These are phyloP conservation scores for Coffea eugenioides DNA, from an alignment of 257 asterid species.

Conservation along the genomic window DNA sequence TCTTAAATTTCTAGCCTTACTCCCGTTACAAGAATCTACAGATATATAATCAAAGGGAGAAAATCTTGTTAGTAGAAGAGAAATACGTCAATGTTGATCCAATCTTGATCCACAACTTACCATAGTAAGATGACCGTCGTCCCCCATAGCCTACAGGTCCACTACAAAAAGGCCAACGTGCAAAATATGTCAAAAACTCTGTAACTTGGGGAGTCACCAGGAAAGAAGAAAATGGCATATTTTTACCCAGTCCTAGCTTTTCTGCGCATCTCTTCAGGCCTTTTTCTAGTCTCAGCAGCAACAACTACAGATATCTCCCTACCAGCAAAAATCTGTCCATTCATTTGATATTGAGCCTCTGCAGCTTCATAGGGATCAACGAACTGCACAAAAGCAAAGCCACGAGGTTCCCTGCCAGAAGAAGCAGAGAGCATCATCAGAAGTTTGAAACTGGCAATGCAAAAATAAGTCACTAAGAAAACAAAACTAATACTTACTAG, in stretches of 20 bases:
- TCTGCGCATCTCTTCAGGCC: constrained; percentile 40
- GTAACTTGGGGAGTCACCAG: not conserved
- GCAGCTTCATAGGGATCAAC: constrained; percentile 35
- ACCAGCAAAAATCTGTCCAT: constrained; percentile 33
- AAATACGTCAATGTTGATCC: not conserved
- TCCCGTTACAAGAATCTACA: not conserved
- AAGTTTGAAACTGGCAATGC: not conserved
- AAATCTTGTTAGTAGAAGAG: not conserved
- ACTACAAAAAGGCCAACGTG: constrained; percentile 10
- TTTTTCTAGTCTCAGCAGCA: constrained; percentile 37
- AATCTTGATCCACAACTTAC: constrained; percentile 11
- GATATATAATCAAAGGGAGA: not conserved
- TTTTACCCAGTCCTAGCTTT: constrained; percentile 21
- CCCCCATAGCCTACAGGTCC: constrained; percentile 30
- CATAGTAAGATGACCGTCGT: constrained; percentile 26
- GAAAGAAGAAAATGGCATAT: not conserved
- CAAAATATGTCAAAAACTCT: constrained; percentile 9
- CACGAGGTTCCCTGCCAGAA: constrained; percentile 31
- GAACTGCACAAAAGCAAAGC: constrained; percentile 38
- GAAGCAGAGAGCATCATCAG: not conserved
- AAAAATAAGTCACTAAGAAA: not conserved
- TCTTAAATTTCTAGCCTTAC: not conserved
- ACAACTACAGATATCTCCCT: constrained; percentile 36
- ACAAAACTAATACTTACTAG: not conserved
- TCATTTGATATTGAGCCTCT: constrained; percentile 38